phyloP scores from a whole-genome alignment of 306 rosid genomes.

The Quercus agrifolia region DNA sequence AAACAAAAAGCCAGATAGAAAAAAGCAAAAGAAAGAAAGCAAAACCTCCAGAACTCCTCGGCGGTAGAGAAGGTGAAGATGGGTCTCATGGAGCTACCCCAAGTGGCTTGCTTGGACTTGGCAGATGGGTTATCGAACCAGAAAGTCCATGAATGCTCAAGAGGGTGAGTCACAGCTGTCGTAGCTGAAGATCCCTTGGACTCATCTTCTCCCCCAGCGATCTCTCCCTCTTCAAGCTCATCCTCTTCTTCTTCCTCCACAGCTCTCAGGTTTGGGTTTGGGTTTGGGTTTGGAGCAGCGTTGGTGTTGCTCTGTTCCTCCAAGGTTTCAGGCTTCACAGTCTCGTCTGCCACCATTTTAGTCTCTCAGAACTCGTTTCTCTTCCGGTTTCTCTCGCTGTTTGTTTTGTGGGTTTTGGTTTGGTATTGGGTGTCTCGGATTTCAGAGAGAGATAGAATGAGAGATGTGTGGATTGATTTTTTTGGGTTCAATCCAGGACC shows the following conservation, averaged over 20 bases:
- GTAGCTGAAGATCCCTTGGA: conserved; percentile 34
- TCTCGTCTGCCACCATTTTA: conserved; percentile 60
- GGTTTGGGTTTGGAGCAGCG: conserved; percentile 12
- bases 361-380: neutral
- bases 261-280: conserved; percentile 32
- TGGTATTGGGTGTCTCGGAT: neutral
- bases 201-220: conserved; percentile 51
- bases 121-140: conserved; percentile 81
- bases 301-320: conserved; percentile 31
- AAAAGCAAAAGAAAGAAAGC: neutral
- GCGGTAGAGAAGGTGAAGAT: conserved; percentile 75
- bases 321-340: conserved; percentile 32
- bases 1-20: neutral
- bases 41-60: conserved; percentile 91
- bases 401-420: neutral
- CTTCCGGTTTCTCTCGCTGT: neutral
- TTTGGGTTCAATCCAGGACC: too few relatives aligned
- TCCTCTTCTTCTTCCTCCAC: conserved; percentile 35
- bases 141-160: conserved; percentile 93
- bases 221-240: conserved; percentile 79
- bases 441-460: too few relatives aligned
- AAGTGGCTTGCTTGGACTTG: conserved; percentile 53
- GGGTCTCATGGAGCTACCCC: conserved; percentile 76
- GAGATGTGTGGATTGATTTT: neutral
- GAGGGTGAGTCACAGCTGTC: conserved; percentile 44